Evolutionary conservation across 2,329 filamentous ascomycete genomes (phyloP).

Genomic region (Parastagonospora avenae): DNA sequence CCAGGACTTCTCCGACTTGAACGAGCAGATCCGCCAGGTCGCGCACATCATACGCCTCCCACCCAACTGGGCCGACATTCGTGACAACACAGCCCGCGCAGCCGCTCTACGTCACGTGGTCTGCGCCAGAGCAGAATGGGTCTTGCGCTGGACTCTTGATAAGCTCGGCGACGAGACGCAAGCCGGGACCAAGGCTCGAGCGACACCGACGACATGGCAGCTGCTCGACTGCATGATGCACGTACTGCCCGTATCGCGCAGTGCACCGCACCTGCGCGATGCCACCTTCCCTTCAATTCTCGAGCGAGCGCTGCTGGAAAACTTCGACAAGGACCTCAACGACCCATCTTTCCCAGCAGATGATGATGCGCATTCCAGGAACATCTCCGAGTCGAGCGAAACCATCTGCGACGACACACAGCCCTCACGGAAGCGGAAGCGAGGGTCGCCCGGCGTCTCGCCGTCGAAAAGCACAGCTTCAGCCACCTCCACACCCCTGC

Average conservation of each 20-base stretch:
- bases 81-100: conserved; percentile 12
- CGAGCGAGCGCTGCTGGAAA: conserved; percentile 68
- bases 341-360: conserved; percentile 1
- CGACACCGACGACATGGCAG: conserved; percentile 58
- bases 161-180: conserved; percentile 56
- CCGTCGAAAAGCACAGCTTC: conserved; percentile 21
- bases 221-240: conserved; percentile 66
- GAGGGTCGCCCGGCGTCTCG: conserved; percentile 24
- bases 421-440: conserved; percentile 45
- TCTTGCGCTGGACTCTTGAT: conserved; percentile 69
- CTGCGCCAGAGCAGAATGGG: conserved; percentile 63
- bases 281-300: conserved; percentile 70
- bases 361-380: not conserved
- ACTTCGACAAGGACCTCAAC: conserved; percentile 25
- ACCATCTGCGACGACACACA: conserved; percentile 28
- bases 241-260: conserved; percentile 69
- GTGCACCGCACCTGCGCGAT: conserved; percentile 74
- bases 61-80: conserved; percentile 27
- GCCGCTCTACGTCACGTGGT: conserved; percentile 20
- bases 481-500: conserved; percentile 11
- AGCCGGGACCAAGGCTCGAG: conserved; percentile 46
- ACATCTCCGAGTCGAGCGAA: conserved; percentile 36
- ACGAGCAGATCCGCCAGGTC: conserved; percentile 49
- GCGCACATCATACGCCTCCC: conserved; percentile 48
- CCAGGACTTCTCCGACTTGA: conserved; percentile 41